Conservation (phyloP, 2,329 filamentous ascomycete genomes). For the Colletotrichum truncatum region DNA sequence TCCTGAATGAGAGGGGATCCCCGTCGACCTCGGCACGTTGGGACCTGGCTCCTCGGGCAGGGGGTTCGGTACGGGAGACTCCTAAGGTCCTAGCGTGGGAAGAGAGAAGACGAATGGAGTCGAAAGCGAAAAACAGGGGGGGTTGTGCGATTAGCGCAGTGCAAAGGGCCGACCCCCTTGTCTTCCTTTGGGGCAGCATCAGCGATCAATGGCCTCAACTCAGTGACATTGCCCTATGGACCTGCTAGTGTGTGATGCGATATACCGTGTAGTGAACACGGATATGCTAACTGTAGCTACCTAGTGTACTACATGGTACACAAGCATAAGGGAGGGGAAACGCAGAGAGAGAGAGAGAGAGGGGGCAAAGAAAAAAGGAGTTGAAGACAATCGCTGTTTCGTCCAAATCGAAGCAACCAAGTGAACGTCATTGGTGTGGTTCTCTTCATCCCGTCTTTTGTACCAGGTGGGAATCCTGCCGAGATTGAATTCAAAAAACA, state of each 20-base stretch:
- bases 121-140: background rate
- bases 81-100: background rate
- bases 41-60: background rate
- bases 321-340: too few relatives aligned
- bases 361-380: too few relatives aligned
- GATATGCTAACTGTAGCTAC: too few relatives aligned
- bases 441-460: slow-evolving; percentile 7
- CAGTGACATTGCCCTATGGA: slow-evolving; percentile 15
- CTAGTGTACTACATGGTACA: too few relatives aligned
- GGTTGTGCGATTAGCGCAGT: background rate
- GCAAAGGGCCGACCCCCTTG: background rate
- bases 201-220: slow-evolving; percentile 3
- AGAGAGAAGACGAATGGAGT: background rate
- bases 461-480: slow-evolving; percentile 6
- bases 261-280: too few relatives aligned
- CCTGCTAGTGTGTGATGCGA: too few relatives aligned
- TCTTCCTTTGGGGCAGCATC: background rate
- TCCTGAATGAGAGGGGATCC: slow-evolving; percentile 16
- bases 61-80: background rate
- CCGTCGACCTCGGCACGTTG: slow-evolving; percentile 22
- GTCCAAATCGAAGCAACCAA: background rate
- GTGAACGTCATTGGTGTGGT: background rate
- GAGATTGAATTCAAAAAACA: slow-evolving; percentile 21
- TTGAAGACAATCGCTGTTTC: background rate
- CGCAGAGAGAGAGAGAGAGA: too few relatives aligned